Evolutionary conservation across 306 rosid species (phyloP).

Genomic region (Morella rubra): DNA sequence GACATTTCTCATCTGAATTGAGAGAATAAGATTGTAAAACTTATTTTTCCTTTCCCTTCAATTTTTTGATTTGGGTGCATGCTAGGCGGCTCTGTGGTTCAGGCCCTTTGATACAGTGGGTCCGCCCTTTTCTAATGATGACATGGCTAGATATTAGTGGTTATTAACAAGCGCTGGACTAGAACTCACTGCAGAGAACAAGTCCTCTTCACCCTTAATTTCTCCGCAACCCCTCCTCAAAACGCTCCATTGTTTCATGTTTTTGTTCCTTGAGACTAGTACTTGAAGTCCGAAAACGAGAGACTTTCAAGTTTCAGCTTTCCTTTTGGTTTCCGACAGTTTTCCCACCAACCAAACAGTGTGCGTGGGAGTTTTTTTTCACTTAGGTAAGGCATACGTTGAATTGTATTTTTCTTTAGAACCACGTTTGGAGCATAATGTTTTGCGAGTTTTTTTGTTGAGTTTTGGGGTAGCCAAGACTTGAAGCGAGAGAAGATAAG

Average conservation of each 20-base stretch:
- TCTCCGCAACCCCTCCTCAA: not conserved
- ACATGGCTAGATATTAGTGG: too few species aligned
- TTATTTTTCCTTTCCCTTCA: too few species aligned
- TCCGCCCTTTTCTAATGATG: too few species aligned
- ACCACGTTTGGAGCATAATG: not conserved
- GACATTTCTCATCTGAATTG: too few species aligned
- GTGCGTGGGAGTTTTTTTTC: not conserved
- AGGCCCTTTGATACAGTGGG: too few species aligned
- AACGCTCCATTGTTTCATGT: not conserved
- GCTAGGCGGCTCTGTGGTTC: too few species aligned
- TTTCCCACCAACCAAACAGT: not conserved
- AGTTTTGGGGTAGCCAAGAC: constrained; percentile 6
- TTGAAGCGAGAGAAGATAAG: not conserved
- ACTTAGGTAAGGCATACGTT: not conserved
- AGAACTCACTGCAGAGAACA: not conserved
- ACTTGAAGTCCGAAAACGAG: not conserved
- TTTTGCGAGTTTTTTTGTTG: not conserved
- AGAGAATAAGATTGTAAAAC: too few species aligned
- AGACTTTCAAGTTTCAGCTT: not conserved
- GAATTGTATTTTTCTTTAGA: not conserved
- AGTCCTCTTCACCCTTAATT: not conserved
- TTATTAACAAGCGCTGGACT: too few species aligned
- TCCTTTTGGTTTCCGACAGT: not conserved
- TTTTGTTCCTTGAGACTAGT: too few species aligned
- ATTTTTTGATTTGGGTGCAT: too few species aligned